Conservation (phyloP, 352 stramenopile genomes). For the Phytophthora fragariaefolia region DNA sequence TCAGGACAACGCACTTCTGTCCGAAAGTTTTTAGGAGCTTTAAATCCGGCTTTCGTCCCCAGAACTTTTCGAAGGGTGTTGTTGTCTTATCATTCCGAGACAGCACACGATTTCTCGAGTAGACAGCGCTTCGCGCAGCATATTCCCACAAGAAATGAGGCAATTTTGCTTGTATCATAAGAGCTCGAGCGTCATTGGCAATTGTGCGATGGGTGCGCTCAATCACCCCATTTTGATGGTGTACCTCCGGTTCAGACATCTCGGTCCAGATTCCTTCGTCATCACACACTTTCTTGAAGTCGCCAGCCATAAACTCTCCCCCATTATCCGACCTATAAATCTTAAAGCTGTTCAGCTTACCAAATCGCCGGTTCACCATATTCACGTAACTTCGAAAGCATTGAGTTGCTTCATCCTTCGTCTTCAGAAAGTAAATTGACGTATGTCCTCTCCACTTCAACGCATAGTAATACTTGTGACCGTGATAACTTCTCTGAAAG, state of each 20-base stretch:
- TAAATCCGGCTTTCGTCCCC: constrained; percentile 15
- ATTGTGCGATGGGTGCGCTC: constrained; percentile 12
- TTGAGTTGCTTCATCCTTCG: background rate
- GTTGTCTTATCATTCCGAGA: background rate
- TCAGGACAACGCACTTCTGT: constrained; percentile 8
- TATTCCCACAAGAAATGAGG: constrained; percentile 24
- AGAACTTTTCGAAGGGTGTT: constrained; percentile 10
- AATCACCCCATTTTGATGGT: constrained; percentile 17
- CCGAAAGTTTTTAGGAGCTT: constrained; percentile 9
- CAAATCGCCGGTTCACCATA: constrained; percentile 12
- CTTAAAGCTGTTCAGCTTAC: background rate
- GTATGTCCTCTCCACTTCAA: constrained; percentile 19
- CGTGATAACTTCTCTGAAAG: constrained; percentile 13
- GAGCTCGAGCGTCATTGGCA: background rate
- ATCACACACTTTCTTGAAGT: constrained; percentile 5
- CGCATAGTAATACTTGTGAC: constrained; percentile 6
- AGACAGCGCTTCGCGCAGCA: background rate
- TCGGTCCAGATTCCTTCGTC: constrained; percentile 9
- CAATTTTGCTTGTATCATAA: constrained; percentile 8
- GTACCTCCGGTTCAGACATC: constrained; percentile 1
- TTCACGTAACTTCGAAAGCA: constrained; percentile 5
- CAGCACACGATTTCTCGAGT: background rate
- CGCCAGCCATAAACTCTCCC: background rate
- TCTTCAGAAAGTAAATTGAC: constrained; percentile 11
- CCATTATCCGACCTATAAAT: constrained; percentile 17